Conservation (phyloP, 1,284 basidiomycete species). For the Cutaneotrichosporon dermatis region DNA sequence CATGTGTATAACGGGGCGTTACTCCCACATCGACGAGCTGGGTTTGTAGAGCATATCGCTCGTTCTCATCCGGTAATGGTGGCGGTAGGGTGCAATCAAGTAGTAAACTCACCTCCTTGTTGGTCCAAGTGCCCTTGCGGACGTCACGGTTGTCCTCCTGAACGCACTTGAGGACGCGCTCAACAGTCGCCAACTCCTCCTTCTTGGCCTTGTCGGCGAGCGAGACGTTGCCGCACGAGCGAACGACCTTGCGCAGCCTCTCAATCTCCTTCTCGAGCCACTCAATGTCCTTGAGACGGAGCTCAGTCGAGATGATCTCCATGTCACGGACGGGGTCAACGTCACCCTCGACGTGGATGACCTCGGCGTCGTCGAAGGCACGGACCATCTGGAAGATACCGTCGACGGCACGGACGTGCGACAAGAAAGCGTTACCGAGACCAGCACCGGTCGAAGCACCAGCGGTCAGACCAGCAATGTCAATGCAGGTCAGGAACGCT, state of each 20-base stretch:
- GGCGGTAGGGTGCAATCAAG: background rate
- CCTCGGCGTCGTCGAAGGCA: constrained; percentile 97
- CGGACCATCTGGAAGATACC: constrained; percentile 99
- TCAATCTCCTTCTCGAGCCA: constrained; percentile 95
- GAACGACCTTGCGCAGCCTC: constrained; percentile 61
- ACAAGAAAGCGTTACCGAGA: constrained; percentile 95
- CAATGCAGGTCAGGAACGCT: constrained; percentile 95
- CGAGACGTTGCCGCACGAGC: constrained; percentile 64
- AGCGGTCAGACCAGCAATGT: constrained; percentile 96
- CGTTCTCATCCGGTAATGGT: constrained; percentile 63
- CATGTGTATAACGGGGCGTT: constrained; percentile 62
- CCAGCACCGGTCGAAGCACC: constrained; percentile 97
- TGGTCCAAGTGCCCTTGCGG: constrained; percentile 89
- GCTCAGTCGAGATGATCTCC: constrained; percentile 93
- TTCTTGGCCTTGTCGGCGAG: constrained; percentile 94
- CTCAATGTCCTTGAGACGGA: constrained; percentile 95
- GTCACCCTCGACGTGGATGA: constrained; percentile 98
- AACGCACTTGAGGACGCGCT: constrained; percentile 77
- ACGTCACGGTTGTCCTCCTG: constrained; percentile 84
- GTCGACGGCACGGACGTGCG: constrained; percentile 95
- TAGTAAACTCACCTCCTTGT: constrained; percentile 78
- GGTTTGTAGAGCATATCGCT: constrained; percentile 69
- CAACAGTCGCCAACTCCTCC: constrained; percentile 86
- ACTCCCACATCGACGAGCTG: constrained; percentile 65
- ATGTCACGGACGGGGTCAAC: constrained; percentile 95